Evolutionary conservation across 352 stramenopile species (phyloP).

Genomic region (Blastocystis sp.): DNA sequence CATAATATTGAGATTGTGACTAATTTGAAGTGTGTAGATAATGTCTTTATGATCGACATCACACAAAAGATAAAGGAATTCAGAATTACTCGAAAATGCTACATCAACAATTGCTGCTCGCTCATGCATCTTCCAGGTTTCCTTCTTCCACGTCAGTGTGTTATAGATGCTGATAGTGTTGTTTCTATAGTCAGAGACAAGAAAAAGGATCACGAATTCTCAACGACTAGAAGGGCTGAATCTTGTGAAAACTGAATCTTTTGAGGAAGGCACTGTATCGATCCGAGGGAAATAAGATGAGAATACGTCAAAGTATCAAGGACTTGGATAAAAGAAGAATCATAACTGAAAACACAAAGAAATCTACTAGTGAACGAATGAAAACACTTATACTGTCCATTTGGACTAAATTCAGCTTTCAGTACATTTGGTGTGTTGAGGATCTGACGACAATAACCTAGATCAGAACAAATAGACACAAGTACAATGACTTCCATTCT

Average conservation of each 20-base stretch:
- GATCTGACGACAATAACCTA: background rate
- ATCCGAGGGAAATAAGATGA: background rate
- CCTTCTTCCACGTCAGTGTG: background rate
- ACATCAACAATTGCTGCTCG: background rate
- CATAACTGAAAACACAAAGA: background rate
- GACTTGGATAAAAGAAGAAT: background rate
- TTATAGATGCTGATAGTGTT: background rate
- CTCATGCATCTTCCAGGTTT: background rate
- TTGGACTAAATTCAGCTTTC: background rate
- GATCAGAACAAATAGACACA: background rate
- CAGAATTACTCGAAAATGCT: background rate
- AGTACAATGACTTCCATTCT: background rate
- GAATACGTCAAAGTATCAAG: background rate
- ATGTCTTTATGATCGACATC: background rate
- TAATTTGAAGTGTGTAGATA: constrained; percentile 22
- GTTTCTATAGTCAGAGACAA: background rate
- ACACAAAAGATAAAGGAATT: constrained; percentile 38
- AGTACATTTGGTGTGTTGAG: background rate
- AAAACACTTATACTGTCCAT: background rate
- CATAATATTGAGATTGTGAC: constrained; percentile 11
- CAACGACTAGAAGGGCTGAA: background rate
- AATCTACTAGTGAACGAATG: background rate
- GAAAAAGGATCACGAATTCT: background rate
- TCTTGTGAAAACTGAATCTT: constrained; percentile 28
- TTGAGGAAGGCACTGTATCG: background rate